Evolutionary conservation across 208 protist genomes (phyloP).

Genomic region (Leishmania tropica): DNA sequence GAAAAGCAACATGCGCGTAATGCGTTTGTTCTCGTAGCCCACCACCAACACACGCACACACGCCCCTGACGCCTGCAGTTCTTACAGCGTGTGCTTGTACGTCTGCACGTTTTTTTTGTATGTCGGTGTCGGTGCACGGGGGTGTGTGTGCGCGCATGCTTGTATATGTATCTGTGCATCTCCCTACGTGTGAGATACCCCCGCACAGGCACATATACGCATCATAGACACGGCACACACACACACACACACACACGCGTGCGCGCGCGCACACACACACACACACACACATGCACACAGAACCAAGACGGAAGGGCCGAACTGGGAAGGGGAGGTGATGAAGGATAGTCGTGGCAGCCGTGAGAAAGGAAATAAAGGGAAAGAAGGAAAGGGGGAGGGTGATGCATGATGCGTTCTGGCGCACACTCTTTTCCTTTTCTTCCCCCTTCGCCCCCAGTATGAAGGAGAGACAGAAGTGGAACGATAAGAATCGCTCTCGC

Average conservation of each 20-base stretch:
- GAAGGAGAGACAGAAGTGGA: not conserved
- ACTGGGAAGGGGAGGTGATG: not conserved
- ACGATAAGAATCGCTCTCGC: not conserved
- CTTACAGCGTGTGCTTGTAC: not conserved
- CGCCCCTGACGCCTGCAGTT: no score
- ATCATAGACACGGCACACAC: not conserved
- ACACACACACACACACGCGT: conserved; percentile 1
- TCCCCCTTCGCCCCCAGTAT: not conserved
- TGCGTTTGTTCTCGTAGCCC: not conserved
- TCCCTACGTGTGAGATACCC: not conserved
- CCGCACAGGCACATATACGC: not conserved
- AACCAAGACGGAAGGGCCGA: not conserved
- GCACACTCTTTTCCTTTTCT: not conserved
- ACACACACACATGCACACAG: conserved; percentile 1
- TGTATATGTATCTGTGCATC: no score
- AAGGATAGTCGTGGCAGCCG: not conserved
- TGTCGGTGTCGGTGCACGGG: no score
- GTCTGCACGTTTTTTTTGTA: no score
- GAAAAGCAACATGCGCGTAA: not conserved
- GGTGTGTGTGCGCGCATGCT: not conserved
- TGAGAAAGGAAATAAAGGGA: no score
- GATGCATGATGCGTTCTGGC: no score
- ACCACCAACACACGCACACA: no score
- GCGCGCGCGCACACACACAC: not conserved
- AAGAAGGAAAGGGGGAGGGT: no score